phyloP scores from a whole-genome alignment of 2,329 filamentous ascomycete genomes.

The Fusarium scirpi region DNA sequence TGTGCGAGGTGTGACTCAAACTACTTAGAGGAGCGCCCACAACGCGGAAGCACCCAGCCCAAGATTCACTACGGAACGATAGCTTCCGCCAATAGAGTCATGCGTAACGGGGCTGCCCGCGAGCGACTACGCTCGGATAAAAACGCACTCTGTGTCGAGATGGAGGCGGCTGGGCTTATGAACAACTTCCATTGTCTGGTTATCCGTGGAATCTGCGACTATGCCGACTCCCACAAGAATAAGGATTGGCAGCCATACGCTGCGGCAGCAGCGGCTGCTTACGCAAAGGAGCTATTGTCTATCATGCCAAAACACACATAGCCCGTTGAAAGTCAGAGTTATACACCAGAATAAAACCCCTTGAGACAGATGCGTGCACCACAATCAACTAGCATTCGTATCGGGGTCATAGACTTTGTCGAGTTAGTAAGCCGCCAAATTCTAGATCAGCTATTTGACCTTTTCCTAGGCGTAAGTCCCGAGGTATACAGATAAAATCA shows the following conservation, averaged over 20 bases:
- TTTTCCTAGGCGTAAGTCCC: too few relatives aligned
- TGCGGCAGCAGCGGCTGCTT: not conserved
- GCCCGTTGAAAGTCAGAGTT: not conserved
- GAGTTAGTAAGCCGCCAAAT: too few relatives aligned
- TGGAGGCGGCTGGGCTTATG: slow-evolving; percentile 3
- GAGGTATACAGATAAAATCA: too few relatives aligned
- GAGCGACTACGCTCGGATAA: not conserved
- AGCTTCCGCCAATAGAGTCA: not conserved
- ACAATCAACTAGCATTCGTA: too few relatives aligned
- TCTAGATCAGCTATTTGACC: too few relatives aligned
- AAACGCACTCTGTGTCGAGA: not conserved
- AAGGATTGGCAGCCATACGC: not conserved
- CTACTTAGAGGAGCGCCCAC: not conserved
- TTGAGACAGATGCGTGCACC: too few relatives aligned
- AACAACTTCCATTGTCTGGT: not conserved
- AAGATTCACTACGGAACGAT: not conserved
- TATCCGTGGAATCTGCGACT: not conserved
- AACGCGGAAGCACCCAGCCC: not conserved
- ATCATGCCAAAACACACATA: not conserved
- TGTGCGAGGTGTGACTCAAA: not conserved
- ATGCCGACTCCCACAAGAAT: not conserved
- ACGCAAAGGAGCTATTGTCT: not conserved
- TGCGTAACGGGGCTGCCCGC: not conserved
- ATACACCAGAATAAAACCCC: too few relatives aligned
- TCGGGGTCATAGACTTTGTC: too few relatives aligned